Evolutionary conservation across 106 monocot genomes (phyloP).

Genomic region (Agapanthus africanus): DNA sequence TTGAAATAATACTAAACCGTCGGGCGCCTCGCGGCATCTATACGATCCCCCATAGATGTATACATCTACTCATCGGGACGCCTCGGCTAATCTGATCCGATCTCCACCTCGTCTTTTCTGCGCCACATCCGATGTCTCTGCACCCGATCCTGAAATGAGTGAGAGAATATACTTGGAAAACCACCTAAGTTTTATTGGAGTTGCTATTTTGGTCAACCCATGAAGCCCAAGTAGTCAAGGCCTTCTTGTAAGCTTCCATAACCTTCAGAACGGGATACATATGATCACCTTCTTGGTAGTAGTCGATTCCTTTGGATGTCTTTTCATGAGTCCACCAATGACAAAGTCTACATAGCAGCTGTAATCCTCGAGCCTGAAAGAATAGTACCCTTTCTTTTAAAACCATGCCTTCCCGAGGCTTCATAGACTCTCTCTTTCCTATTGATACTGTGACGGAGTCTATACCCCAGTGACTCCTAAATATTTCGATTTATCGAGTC

Average conservation of each 20-base stretch:
- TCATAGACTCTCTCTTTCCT: slow-evolving; percentile 70
- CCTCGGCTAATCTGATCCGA: too few species aligned
- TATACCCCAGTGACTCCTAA: slow-evolving; percentile 93
- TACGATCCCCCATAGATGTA: too few species aligned
- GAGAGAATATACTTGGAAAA: slow-evolving; percentile 80
- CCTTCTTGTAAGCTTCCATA: slow-evolving; percentile 72
- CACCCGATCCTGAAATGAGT: slow-evolving; percentile 97
- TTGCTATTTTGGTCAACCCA: slow-evolving; percentile 83
- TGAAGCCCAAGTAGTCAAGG: slow-evolving; percentile 72
- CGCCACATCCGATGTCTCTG: too few species aligned
- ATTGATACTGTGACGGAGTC: slow-evolving; percentile 46
- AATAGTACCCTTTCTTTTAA: slow-evolving; percentile 76
- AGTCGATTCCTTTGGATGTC: slow-evolving; percentile 71
- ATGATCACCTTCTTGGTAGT: slow-evolving; percentile 86
- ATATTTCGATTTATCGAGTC: slow-evolving; percentile 89
- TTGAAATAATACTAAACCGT: too few species aligned
- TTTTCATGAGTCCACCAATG: slow-evolving; percentile 99
- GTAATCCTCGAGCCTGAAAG: slow-evolving; percentile 84
- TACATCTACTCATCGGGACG: too few species aligned
- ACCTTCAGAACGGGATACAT: slow-evolving; percentile 67
- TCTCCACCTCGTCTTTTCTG: too few species aligned
- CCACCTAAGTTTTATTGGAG: slow-evolving; percentile 63
- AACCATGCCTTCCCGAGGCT: slow-evolving; percentile 52
- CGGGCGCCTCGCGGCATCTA: too few species aligned
- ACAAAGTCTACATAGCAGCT: slow-evolving; percentile 70